A percentile compares a stretch with the other conserved stretches of the same genome.
phyloP scores from a whole-genome alignment of 345 rosid species.

The Euphorbia lathyris region DNA sequence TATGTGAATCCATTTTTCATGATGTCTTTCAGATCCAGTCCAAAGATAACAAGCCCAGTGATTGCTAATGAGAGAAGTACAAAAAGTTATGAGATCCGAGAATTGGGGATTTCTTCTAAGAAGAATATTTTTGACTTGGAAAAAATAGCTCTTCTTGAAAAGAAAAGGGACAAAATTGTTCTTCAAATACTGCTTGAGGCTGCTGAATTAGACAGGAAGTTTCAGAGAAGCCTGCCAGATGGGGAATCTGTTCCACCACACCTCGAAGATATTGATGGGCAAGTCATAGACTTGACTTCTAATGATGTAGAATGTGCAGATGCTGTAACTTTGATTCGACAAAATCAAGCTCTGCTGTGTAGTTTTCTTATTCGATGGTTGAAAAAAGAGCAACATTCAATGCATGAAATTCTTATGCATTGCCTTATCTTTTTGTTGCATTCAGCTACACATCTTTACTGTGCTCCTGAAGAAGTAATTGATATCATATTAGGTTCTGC shows the following conservation, averaged over 20 bases:
- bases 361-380: conserved; percentile 55
- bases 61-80: conserved; percentile 19
- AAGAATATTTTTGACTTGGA: conserved; percentile 35
- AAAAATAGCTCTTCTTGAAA: conserved; percentile 54
- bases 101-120: conserved; percentile 29
- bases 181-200: conserved; percentile 68
- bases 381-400: conserved; percentile 56
- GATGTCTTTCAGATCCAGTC: conserved; percentile 41
- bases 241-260: conserved; percentile 26
- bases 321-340: conserved; percentile 75
- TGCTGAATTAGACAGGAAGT: conserved; percentile 62
- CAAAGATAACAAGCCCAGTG: conserved; percentile 23
- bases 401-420: conserved; percentile 73
- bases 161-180: conserved; percentile 65
- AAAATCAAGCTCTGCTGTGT: conserved; percentile 64
- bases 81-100: conserved; percentile 29
- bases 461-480: conserved; percentile 57
- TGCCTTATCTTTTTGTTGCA: conserved; percentile 64
- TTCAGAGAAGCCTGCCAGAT: conserved; percentile 33
- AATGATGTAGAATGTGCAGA: conserved; percentile 50
- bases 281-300: conserved; percentile 48
- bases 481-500: conserved; percentile 58
- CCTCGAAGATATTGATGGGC: conserved; percentile 43
- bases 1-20: conserved; percentile 76
- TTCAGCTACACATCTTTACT: conserved; percentile 62